phyloP scores from a whole-genome alignment of 306 rosid species.

The Pterocarpus santalinus region DNA sequence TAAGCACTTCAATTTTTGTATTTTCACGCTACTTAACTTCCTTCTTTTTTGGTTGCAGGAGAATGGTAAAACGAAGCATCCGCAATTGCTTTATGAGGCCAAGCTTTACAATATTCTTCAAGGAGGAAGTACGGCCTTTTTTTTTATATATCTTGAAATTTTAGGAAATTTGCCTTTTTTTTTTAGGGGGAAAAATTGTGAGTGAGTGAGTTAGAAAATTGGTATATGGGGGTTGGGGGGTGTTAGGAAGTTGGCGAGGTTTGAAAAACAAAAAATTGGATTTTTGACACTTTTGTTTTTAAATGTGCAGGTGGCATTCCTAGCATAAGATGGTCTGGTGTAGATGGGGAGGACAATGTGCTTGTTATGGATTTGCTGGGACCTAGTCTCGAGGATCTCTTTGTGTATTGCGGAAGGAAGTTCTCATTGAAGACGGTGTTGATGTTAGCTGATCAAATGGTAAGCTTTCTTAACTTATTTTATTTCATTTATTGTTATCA shows the following conservation, averaged over 20 bases:
- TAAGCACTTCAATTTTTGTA: neutral
- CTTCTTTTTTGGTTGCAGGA: conserved; percentile 64
- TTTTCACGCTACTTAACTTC: neutral
- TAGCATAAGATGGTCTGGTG: conserved; percentile 63
- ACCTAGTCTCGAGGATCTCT: conserved; percentile 73
- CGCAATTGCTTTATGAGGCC: conserved; percentile 93
- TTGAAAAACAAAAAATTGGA: neutral
- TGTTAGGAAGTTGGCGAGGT: neutral
- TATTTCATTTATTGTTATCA: neutral
- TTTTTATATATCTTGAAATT: neutral
- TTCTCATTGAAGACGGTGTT: conserved; percentile 64
- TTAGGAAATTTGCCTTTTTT: conserved; percentile 1
- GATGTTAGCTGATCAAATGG: conserved; percentile 78
- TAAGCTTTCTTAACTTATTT: conserved; percentile 17
- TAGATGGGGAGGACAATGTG: conserved; percentile 63
- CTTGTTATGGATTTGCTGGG: conserved; percentile 72
- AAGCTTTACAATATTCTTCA: conserved; percentile 87
- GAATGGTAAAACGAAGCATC: conserved; percentile 91
- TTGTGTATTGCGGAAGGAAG: conserved; percentile 70
- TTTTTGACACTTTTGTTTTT: neutral
- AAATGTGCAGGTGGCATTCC: conserved; percentile 63
- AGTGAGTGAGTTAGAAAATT: neutral
- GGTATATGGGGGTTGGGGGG: neutral
- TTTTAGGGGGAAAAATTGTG: neutral
- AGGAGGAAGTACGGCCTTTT: conserved; percentile 87